Evolutionary conservation across 345 rosid genomes (phyloP), one percentile per base, ranked within the genome.

Genomic region (Brassica incana): DNA sequence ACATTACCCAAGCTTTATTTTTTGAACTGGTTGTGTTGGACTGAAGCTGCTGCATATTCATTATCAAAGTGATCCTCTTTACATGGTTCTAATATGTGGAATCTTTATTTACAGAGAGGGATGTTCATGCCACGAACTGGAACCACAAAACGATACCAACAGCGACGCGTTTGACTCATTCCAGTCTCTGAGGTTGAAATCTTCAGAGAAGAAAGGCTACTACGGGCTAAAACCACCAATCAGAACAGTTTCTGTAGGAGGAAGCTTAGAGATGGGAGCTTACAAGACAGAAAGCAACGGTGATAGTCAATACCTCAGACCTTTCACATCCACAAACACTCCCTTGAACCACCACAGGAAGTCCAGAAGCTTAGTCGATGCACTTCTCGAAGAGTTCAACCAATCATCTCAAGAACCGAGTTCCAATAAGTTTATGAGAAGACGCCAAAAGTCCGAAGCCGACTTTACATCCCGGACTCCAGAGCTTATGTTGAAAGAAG

Each of bases 361-460:
- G 45, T 88, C 89, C 38, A 91, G 85, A 85, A 95, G 97, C 77
- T 69, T 86, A 23, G 89, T 79, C 3, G 85, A 86, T 65, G 84
- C 85, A 20, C 73, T 86, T 32, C 52, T 81, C 5, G 85, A 84
- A 10, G 90, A 87, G 67, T 83, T 87, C 73, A 87, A 80, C 70
- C 87, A 85, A 77, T 80, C 75, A 33, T 7, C 40, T 23, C 79
- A 35, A 35, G 88, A 88, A 40, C 14, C 54, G 4, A 80, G 81
- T 20, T 40, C 85, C 3, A 88, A 87, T 25, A 84, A 88, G 73
- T 65, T 85, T 66, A 66, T 78, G 6, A 84, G 88, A 77, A 84
- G 97, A 75, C 93, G 86, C n/a, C 97, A 88, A 79, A 94, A 92
- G 74, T 87, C 92, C 0, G 92, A 84, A 72, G 81, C 84, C 1